Evolutionary conservation across 2,329 filamentous ascomycete genomes (phyloP), one percentile per base, ranked within the genome.

Genomic region (Dothideomycetidae sp.): DNA sequence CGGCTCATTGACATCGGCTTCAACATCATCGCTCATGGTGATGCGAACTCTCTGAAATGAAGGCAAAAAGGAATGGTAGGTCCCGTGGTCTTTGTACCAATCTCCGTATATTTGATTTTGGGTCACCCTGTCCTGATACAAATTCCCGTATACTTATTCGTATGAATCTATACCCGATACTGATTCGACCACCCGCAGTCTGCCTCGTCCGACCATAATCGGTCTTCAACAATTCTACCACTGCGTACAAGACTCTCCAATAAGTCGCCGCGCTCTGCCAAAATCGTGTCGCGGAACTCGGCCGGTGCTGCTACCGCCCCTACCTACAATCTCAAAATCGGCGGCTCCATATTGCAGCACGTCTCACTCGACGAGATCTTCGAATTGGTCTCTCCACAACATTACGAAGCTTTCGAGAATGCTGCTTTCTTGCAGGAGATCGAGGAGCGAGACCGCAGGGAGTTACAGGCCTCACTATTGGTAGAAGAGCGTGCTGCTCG

Each of bases 371-470:
- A 52, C 10, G 52, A 56, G 33, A 46, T 57, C 13, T 41, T 53
- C 5, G 48, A 56, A 13, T 57, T 54, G 39, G 50, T 57, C 10
- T 56, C 53, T 4, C 42, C 52, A n/a, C 43, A 47, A 18, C 49
- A 55, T 21, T 41, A 57, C 14, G 55, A 58, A 38, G 46, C 44
- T 2, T 58, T 46, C 33, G 55, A 58, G 36, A 50, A 54, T 37
- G 33, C 40, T 23, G 41, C 45, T 14, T 58, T 58, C 41, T 44
- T 44, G 5, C 44, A 50, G 17, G 47, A 49, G 23, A 43, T 41
- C n/a, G 50, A 50, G 33, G 39, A 46, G 10, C 44, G 45, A 29
- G 38, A 39, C 4, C 28, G 7, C n/a, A 26, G 21, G n/a, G 21
- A 26, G 21, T 26, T 26, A n/a, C 21, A 26, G n/a, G 21, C 21